Conservation (phyloP, 805 yeast genomes). For the Barnettozyma sp. region DNA sequence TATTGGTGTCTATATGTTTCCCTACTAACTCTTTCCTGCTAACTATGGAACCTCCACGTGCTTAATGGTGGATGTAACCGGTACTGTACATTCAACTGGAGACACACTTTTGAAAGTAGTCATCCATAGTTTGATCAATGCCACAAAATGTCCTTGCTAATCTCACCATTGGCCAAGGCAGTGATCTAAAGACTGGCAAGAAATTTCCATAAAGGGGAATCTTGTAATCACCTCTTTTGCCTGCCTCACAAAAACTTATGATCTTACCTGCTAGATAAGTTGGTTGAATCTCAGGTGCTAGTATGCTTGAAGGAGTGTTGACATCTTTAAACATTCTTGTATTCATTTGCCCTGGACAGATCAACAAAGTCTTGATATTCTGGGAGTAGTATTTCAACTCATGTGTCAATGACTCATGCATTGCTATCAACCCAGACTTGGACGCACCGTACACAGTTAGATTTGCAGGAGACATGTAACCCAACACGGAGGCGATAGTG, state of each 20-base stretch:
- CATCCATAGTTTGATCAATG: slow-evolving; percentile 37
- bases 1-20: neutral
- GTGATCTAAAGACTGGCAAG: slow-evolving; percentile 60
- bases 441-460: slow-evolving; percentile 81
- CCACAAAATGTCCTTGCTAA: slow-evolving; percentile 36
- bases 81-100: too few relatives aligned
- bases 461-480: slow-evolving; percentile 78
- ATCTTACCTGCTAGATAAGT: slow-evolving; percentile 53
- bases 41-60: too few relatives aligned
- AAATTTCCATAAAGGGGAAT: slow-evolving; percentile 72
- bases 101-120: neutral
- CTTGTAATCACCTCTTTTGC: slow-evolving; percentile 61
- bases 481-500: slow-evolving; percentile 78
- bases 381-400: slow-evolving; percentile 48
- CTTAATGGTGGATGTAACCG: too few relatives aligned
- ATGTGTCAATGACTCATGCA: slow-evolving; percentile 74
- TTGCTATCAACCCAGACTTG: slow-evolving; percentile 76
- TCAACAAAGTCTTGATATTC: slow-evolving; percentile 66
- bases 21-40: too few relatives aligned
- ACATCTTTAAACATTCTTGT: slow-evolving; percentile 73
- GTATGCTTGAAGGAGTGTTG: slow-evolving; percentile 57
- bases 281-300: slow-evolving; percentile 84
- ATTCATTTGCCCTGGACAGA: slow-evolving; percentile 83
- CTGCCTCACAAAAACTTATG: slow-evolving; percentile 47
- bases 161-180: slow-evolving; percentile 61